These are phyloP conservation scores for Podosphaera fusca DNA, from an alignment of 2,329 filamentous ascomycete species.

Conservation along the genomic window DNA sequence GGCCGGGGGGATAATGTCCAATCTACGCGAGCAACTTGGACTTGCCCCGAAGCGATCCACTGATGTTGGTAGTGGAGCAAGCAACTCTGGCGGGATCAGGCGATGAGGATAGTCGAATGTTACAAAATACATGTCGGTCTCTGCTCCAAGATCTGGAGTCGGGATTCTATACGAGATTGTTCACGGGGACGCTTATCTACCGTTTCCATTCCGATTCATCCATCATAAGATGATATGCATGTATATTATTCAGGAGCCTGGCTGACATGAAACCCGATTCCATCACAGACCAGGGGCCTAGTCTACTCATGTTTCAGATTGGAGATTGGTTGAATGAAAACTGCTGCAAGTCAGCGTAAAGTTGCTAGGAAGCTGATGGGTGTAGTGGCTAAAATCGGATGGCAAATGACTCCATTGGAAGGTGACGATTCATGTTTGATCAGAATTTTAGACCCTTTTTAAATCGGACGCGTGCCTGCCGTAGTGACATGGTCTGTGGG, in stretches of 20 bases:
- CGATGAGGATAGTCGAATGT: not conserved
- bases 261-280: not conserved
- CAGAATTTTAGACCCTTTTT: not conserved
- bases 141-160: not conserved
- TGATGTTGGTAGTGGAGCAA: not conserved
- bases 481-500: not conserved
- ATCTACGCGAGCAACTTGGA: not conserved
- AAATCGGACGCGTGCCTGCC: not conserved
- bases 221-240: not conserved
- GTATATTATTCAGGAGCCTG: conserved; percentile 1
- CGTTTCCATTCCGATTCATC: not conserved
- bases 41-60: not conserved
- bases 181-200: not conserved
- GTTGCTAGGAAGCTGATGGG: not conserved
- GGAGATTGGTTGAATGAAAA: not conserved
- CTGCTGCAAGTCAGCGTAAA: not conserved
- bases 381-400: not conserved
- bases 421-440: not conserved
- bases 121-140: not conserved
- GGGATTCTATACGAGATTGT: not conserved
- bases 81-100: not conserved
- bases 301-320: not conserved
- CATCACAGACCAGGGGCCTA: not conserved
- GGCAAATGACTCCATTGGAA: not conserved
- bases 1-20: not conserved